Base-by-base conservation (phyloP, 108 stramenopile species). In the Skeletonema costatum region DNA sequence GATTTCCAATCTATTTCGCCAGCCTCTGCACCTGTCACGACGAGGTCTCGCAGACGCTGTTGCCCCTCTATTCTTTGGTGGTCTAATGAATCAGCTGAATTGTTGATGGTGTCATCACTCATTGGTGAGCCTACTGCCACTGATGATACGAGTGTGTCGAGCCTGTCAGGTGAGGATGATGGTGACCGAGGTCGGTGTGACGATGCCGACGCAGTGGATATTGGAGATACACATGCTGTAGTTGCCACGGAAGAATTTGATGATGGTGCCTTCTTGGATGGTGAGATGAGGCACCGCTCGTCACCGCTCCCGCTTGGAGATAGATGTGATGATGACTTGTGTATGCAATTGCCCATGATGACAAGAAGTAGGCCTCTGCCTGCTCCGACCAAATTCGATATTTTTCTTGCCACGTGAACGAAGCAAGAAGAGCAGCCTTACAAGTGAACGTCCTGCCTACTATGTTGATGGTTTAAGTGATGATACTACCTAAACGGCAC, bases 1-100 rank as follows among this genome's bases (percentile, higher is more conserved):
- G 74, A 67, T 36, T 69, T 68, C 83, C 83, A 84, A 59, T 84
- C 78, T 32, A 84, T 67, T 16, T 29, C 60, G 31, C 71, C 71
- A 14, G 66, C 38, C 13, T 42, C 41, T 13, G 77, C 71, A 32
- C 78, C 77, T 25, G 68, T 36, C 1, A 72, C 42, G 2, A 77
- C 83, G 5, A 84, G 32, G 0, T 77, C 77, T 53, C 83, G 67
- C 1, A 84, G 68, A 17, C 58, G 58, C 29, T 69, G 64, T 38
- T 84, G 83, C 3, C 83, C 83, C 42, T 79, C 73, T 74, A 68
- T 59, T 48, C 83, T 66, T 59, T 84, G 77, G 17, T 75, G 78
- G n/a, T 84, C 83, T 10, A 80, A 77, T 12, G 70, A 68, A 32
- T 60, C 60, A 7, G 41, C 17, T 42, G 75, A 68, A 19, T 13